Conservation (phyloP, 768 basidiomycete species). For the Hypholoma fasciculare region DNA sequence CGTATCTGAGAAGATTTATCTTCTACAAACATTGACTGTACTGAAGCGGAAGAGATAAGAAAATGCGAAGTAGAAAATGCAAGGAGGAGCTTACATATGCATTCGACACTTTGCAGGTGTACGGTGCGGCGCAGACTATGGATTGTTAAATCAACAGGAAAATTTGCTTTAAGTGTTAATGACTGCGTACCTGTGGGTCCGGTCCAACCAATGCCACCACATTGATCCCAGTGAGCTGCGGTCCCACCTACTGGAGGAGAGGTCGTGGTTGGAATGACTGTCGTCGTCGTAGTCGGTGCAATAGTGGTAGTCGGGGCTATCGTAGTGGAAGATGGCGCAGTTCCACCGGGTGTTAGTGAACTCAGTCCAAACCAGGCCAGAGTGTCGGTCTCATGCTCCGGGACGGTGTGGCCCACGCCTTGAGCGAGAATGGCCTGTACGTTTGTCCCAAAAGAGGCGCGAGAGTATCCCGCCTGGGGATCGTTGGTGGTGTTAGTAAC, state of each 20-base stretch:
- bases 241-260: background rate
- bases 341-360: constrained; percentile 13
- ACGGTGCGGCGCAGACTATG: background rate
- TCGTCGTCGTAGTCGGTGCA: background rate
- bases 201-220: background rate
- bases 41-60: background rate
- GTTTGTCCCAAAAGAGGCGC: constrained; percentile 47
- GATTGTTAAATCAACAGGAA: background rate
- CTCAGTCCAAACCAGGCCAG: constrained; percentile 51
- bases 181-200: background rate
- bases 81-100: background rate
- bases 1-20: too few relatives aligned
- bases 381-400: constrained; percentile 46
- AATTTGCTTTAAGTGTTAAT: background rate
- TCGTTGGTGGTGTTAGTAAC: constrained; percentile 40
- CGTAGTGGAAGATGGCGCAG: background rate
- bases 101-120: background rate
- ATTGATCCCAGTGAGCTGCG: background rate
- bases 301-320: background rate
- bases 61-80: background rate
- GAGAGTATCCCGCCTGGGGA: constrained; percentile 46
- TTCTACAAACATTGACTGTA: background rate
- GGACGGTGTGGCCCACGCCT: constrained; percentile 54
- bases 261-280: background rate
- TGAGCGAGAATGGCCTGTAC: constrained; percentile 48